Conservation (phyloP, 768 basidiomycete species). For the Phlebiopsis flavidoalba region DNA sequence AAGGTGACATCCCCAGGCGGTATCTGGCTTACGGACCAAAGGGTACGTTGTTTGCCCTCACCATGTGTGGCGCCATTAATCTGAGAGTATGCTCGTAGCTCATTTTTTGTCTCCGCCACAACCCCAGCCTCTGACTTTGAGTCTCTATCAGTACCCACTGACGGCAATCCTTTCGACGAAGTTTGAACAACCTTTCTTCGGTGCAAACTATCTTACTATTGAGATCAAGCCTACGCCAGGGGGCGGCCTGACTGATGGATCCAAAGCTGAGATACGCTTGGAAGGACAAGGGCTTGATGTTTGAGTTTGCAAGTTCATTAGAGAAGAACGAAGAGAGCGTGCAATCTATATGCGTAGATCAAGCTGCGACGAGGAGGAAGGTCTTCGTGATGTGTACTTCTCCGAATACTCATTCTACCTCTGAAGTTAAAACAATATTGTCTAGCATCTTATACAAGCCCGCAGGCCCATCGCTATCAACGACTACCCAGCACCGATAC, state of each 20-base stretch:
- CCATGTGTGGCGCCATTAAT: not conserved
- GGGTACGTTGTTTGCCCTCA: slow-evolving; percentile 39
- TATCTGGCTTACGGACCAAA: slow-evolving; percentile 64
- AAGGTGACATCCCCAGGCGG: slow-evolving; percentile 56
- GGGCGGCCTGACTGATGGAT: slow-evolving; percentile 64
- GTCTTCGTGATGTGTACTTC: slow-evolving; percentile 50
- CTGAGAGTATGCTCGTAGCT: slow-evolving; percentile 40
- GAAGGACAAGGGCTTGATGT: slow-evolving; percentile 64
- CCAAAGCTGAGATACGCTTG: slow-evolving; percentile 62
- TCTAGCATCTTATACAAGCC: slow-evolving; percentile 4
- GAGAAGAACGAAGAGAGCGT: slow-evolving; percentile 76
- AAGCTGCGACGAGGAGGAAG: slow-evolving; percentile 50
- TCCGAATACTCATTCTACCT: no score
- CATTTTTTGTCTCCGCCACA: slow-evolving; percentile 42
- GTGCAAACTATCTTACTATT: slow-evolving; percentile 60
- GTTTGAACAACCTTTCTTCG: slow-evolving; percentile 75
- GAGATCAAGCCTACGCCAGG: slow-evolving; percentile 61
- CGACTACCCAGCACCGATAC: not conserved
- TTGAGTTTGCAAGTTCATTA: slow-evolving; percentile 64
- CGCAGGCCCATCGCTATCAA: not conserved
- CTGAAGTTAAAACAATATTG: not conserved
- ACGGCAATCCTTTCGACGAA: slow-evolving; percentile 59
- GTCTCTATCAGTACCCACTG: slow-evolving; percentile 52
- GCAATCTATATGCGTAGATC: slow-evolving; percentile 73
- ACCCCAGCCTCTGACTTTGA: slow-evolving; percentile 27